Conservation (phyloP, 1,139 yeast species). For the Hanseniaspora sp. region DNA sequence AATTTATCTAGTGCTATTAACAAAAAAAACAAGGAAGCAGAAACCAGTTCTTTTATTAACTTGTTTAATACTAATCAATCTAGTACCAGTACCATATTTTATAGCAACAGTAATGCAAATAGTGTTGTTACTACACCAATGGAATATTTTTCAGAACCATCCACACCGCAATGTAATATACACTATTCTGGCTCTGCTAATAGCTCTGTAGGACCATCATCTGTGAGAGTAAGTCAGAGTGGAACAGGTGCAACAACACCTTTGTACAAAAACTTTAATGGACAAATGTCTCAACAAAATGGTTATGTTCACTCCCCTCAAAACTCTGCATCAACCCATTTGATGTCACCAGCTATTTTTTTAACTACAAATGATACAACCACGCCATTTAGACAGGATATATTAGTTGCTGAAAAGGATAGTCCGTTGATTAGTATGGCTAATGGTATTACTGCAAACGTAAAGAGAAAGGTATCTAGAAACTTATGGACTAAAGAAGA, state of each 20-base stretch:
- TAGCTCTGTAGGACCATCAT: neutral
- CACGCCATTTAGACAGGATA: neutral
- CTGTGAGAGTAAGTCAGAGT: neutral
- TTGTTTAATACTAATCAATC: conserved; percentile 22
- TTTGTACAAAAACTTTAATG: neutral
- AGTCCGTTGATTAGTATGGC: neutral
- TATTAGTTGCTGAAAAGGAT: neutral
- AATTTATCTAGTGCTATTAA: too few species aligned
- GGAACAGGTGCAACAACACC: neutral
- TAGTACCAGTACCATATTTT: conserved; percentile 22
- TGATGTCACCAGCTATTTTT: neutral
- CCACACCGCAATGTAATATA: conserved; percentile 3
- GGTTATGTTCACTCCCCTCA: neutral
- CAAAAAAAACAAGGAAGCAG: neutral
- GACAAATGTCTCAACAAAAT: neutral
- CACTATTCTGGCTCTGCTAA: neutral
- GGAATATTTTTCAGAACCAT: conserved; percentile 5
- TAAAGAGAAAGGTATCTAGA: conserved; percentile 24
- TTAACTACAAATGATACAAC: neutral
- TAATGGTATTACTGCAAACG: conserved; percentile 17
- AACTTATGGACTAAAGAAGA: conserved; percentile 80
- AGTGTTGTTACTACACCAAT: conserved; percentile 16
- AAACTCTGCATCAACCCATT: neutral
- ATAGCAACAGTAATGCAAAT: conserved; percentile 21
- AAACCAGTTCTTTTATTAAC: conserved; percentile 20